Evolutionary conservation across 768 basidiomycete genomes (phyloP), one percentile per base, ranked within the genome.

Genomic region (Rickenella mellea): DNA sequence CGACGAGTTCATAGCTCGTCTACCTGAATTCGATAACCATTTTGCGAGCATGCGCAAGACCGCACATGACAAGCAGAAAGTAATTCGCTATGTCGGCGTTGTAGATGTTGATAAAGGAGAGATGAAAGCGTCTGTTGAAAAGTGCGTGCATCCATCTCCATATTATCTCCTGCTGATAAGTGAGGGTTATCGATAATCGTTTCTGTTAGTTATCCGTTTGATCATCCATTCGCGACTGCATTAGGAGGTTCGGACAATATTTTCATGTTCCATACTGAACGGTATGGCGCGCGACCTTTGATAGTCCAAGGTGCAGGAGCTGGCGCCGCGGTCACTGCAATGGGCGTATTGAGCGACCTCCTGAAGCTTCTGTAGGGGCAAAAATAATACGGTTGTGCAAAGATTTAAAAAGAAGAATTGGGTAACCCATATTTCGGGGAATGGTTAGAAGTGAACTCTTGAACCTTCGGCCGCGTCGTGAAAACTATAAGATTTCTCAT

Each of bases 171-270:
- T 36, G 33, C 24, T 36, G 15, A 36, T 5, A 19, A 10, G 24
- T 36, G 33, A 9, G n/a, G n/a, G n/a, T n/a, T n/a, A n/a, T n/a
- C n/a, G n/a, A n/a, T n/a, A n/a, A n/a, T n/a, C n/a, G n/a, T 17
- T 15, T 42, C 10, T 36, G 7, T 12, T 36, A 97, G 93, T 59
- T 99, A 98, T 59, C 77, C 91, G 4, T 70, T 67, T 20, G 76
- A 80, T 12, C 96, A 99, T 60, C 85, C 96, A 1, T 98, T 99
- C 55, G 93, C 93, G 3, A 94, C 94, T 1, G 87, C 93, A 1
- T 75, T 99, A 11, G 87, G 90, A 17, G 96, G 94, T 1, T 91
- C 91, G 17, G 96, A 99, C 62, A 98, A 98, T 60, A 97, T 99
- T 57, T 77, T 99, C 58, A 87, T 96, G 70, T 97, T 98, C 76